A percentile compares a stretch with the other conserved stretches of the same genome.
phyloP scores from a whole-genome alignment of 2,329 filamentous ascomycete species.

The Phaeosphaeriaceae sp. region DNA sequence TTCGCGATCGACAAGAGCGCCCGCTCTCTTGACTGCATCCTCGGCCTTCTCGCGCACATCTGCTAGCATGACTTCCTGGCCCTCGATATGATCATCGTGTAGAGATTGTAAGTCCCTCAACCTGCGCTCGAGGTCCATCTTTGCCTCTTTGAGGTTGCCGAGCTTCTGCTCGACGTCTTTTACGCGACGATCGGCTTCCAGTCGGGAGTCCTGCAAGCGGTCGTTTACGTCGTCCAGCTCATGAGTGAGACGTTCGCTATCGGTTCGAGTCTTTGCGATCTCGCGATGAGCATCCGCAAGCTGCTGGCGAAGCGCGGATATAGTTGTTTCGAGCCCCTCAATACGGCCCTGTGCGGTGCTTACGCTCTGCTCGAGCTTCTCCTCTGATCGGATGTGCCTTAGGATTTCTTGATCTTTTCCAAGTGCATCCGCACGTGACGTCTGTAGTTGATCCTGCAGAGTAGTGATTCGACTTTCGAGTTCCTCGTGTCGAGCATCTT shows the following conservation, averaged over 20 bases:
- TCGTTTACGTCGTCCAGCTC: constrained; percentile 37
- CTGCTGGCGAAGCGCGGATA: constrained; percentile 40
- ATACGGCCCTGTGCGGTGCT: constrained; percentile 37
- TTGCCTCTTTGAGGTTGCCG: constrained; percentile 35
- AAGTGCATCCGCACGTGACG: constrained; percentile 21
- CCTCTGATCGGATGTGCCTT: constrained; percentile 30
- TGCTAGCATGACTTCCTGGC: constrained; percentile 34
- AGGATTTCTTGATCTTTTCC: constrained; percentile 36
- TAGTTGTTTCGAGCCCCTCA: constrained; percentile 36
- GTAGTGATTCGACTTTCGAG: constrained; percentile 11
- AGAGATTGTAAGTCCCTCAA: constrained; percentile 36
- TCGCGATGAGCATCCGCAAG: constrained; percentile 40
- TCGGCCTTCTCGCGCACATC: constrained; percentile 44
- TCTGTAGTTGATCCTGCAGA: constrained; percentile 31
- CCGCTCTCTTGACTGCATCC: constrained; percentile 44
- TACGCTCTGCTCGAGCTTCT: constrained; percentile 31
- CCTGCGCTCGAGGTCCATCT: constrained; percentile 30
- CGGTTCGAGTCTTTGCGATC: constrained; percentile 28
- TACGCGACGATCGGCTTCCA: constrained; percentile 37
- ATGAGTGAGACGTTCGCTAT: constrained; percentile 33
- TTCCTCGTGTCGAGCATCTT: constrained; percentile 4
- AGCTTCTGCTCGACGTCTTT: constrained; percentile 40
- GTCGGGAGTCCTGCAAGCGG: constrained; percentile 29
- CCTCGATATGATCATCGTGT: constrained; percentile 34
- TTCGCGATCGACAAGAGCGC: constrained; percentile 41